Percentiles rank a stretch among this genome's conserved stretches.
Evolutionary conservation across 2,329 filamentous ascomycete genomes (phyloP).

Genomic region (Colletotrichum sp.): DNA sequence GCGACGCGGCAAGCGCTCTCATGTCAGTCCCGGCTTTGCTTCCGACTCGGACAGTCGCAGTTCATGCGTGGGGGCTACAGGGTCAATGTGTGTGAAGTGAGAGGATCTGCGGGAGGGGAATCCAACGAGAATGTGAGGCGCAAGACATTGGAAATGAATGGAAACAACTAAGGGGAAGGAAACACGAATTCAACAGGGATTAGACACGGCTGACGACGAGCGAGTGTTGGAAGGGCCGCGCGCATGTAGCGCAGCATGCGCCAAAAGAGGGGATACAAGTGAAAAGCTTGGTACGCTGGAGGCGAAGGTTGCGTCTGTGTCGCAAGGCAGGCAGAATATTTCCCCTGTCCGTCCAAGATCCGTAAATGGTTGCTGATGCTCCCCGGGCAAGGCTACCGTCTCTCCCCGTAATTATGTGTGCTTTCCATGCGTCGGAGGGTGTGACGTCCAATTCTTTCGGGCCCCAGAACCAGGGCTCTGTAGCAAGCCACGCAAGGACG

Average conservation of each 20-base stretch:
- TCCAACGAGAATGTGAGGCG: neutral
- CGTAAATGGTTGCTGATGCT: neutral
- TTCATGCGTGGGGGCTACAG: conserved; percentile 26
- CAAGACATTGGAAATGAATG: neutral
- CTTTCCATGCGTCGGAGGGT: neutral
- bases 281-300: neutral
- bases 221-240: neutral
- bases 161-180: neutral
- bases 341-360: neutral
- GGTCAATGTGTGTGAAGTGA: conserved; percentile 16
- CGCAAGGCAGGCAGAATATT: neutral
- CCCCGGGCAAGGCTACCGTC: neutral
- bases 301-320: neutral
- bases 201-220: neutral
- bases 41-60: conserved; percentile 5
- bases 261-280: neutral
- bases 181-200: neutral
- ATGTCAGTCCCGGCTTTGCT: conserved; percentile 16
- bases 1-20: conserved; percentile 16
- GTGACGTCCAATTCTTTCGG: neutral
- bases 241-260: neutral
- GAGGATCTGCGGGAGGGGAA: conserved; percentile 16
- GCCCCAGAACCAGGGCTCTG: neutral
- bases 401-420: neutral
- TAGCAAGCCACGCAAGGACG: neutral